Evolutionary conservation across 257 asterid species (phyloP).

Genomic region (Solanum etuberosum): DNA sequence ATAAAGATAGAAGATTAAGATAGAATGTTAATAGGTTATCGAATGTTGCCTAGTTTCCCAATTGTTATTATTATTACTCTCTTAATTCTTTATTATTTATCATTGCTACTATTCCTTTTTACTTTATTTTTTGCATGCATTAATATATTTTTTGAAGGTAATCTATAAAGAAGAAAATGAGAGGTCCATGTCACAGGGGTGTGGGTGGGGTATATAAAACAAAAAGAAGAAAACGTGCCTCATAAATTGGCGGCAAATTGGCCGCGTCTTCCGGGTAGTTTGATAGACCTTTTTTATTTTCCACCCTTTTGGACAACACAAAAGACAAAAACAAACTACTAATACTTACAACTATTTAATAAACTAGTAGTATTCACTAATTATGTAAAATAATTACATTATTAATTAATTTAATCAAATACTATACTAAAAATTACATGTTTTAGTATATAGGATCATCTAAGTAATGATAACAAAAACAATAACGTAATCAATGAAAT

Average conservation of each 20-base stretch:
- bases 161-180: background rate
- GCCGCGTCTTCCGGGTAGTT: constrained; percentile 18
- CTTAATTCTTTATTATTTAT: too few species aligned
- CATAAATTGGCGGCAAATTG: constrained; percentile 11
- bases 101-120: too few species aligned
- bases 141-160: too few species aligned
- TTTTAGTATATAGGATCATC: background rate
- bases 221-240: constrained; percentile 5
- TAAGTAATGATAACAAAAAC: too few species aligned
- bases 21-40: background rate
- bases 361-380: background rate
- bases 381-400: background rate
- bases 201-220: background rate
- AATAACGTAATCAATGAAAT: too few species aligned
- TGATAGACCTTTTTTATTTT: background rate
- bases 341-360: background rate
- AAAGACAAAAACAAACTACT: background rate
- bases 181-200: background rate
- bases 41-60: too few species aligned
- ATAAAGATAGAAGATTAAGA: background rate
- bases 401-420: background rate
- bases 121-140: too few species aligned
- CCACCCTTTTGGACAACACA: constrained; percentile 9
- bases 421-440: background rate
- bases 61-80: too few species aligned